Base-by-base conservation (phyloP, 2,329 filamentous ascomycete species). In the Coleophoma eucalyptorum region DNA sequence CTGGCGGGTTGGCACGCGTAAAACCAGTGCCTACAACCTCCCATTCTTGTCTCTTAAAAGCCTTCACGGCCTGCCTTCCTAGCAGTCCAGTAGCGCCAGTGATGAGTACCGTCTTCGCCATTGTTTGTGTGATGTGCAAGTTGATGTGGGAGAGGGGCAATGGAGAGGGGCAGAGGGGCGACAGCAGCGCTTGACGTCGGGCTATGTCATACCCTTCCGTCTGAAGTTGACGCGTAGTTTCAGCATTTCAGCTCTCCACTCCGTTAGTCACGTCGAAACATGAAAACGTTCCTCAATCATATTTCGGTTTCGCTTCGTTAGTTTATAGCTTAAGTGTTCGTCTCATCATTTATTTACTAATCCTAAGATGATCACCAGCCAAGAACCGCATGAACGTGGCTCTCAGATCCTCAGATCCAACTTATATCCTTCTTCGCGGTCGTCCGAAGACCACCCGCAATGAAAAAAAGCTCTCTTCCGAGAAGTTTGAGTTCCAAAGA, bases 1-100 rank as follows among this genome's bases (percentile, higher is more conserved):
- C 78, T 6, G 83, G 79, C 41, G 87, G 87, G 56, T 85, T 81
- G 21, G 89, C 87, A 49, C 91, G 81, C 11, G 83, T 88, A 65
- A 87, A 81, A 15, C 89, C 89, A 3, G 86, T 87, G 44, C 89
- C 88, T 57, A 84, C 83, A 51, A 84, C 82, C n/a, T 74, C 72
- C 81, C 90, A 96, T 35, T 79, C 76, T 31, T 75, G 78, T 50
- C 77, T 69, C 49, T 84, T 74, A 66, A 96, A 96, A 12, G 80
- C 81, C 54, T 79, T 81, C 49, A 86, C 75, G 11, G 96, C 87
- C 67, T 94, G 84, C 41, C 90, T 82, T 45, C 92, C 91, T 2
- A 96, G 79, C 11, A 96, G 78, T 49, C 91, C 91, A 18, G 88
- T 93, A 35, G 90, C 90, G 51, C 91, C 91, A 6, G 91, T 96